Base-by-base conservation (phyloP, 1,284 basidiomycete genomes). In the Irpex rosettiformis region DNA sequence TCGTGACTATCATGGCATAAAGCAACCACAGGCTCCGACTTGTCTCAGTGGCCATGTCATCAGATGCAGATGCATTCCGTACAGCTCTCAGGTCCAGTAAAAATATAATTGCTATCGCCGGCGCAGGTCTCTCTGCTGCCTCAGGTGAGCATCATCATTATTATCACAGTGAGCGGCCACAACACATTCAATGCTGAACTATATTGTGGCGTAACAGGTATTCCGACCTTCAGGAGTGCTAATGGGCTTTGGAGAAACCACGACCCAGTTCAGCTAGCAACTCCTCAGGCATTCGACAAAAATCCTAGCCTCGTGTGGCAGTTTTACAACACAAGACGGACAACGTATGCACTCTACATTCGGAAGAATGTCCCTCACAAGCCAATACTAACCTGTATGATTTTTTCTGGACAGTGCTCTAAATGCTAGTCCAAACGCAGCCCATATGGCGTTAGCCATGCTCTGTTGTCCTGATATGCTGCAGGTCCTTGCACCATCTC, bases 151-250 rank as follows among this genome's bases (percentile, higher is more conserved):
- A 16, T 37, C 11, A 70, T 66, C 7, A 10, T n/a, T 25, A 6
- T 33, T 49, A 56, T 25, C 28, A 24, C 18, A 16, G 13, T 4
- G 1, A 27, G n/a, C 40, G 11, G 33, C 11, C 27, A 21, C 43
- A n/a, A 16, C 16, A 16, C 24, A 18, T 27, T 28, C 27, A 11
- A 45, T 18, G 7, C 13, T 33, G 54, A 27, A 24, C 40, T 27
- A 3, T 22, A 40, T 21, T 22, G 43, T 45, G 43, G 43, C 43
- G 55, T 61, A 82, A n/a, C n/a, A n/a, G 83, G 84, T 1, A 85
- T 87, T 18, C 78, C 83, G 3, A 87, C 85, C 0, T 88, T 85
- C 67, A 70, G 85, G 66, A 84, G 81, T 52, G 68, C 68, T 27
- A 75, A 73, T 43, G 75, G 75, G 3, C 61, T 73, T 52, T 78